These are phyloP conservation scores for Cucumis cinereus DNA, from an alignment of 306 rosid genomes.

Conservation along the genomic window DNA sequence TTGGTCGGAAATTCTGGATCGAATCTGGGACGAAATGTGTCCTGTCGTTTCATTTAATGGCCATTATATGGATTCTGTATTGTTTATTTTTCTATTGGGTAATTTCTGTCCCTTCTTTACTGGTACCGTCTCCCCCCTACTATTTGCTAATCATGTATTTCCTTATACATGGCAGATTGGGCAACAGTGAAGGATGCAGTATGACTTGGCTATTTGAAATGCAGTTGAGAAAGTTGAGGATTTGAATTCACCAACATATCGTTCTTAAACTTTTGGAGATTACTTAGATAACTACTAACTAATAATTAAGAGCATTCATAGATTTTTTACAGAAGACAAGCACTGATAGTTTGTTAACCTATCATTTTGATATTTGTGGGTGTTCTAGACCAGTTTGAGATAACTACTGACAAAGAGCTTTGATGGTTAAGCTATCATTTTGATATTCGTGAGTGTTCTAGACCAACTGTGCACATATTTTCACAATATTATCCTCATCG, in stretches of 20 bases:
- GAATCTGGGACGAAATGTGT: constrained; percentile 89
- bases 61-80: neutral
- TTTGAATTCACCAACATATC: constrained; percentile 57
- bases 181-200: constrained; percentile 87
- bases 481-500: too few species aligned
- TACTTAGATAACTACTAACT: neutral
- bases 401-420: too few species aligned
- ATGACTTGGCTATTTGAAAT: constrained; percentile 55
- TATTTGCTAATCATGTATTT: constrained; percentile 6
- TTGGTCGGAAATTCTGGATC: constrained; percentile 63
- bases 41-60: constrained; percentile 30
- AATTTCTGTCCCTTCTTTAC: neutral
- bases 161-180: constrained; percentile 44
- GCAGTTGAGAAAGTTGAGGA: constrained; percentile 81
- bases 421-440: neutral
- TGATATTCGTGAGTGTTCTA: too few species aligned
- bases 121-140: neutral
- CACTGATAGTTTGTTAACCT: neutral
- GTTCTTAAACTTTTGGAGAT: neutral
- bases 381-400: too few species aligned
- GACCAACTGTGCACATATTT: too few species aligned
- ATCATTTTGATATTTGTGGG: neutral
- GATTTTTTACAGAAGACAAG: too few species aligned
- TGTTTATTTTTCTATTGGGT: neutral
- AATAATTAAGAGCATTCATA: too few species aligned